Evolutionary conservation across 257 asterid species (phyloP).

Genomic region (Solanum neorickii): DNA sequence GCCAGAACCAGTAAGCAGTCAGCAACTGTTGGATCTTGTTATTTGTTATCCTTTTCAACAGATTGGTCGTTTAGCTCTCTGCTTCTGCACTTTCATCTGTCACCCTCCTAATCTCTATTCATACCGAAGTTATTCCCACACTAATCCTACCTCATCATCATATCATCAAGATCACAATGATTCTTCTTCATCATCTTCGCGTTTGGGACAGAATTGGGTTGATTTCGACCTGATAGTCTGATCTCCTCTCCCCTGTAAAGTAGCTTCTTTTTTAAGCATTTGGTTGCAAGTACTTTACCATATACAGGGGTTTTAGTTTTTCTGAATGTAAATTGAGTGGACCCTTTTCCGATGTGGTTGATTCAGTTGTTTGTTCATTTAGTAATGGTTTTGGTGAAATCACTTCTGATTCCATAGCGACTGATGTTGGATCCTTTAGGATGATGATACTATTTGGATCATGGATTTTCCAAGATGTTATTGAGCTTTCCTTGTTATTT

Average conservation of each 20-base stretch:
- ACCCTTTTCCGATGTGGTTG: neutral
- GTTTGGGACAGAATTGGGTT: neutral
- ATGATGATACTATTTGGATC: neutral
- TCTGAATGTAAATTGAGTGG: neutral
- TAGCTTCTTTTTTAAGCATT: neutral
- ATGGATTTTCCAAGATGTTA: neutral
- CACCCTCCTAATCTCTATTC: neutral
- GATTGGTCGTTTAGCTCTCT: slow-evolving; percentile 19
- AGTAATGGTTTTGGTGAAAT: neutral
- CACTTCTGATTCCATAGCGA: neutral
- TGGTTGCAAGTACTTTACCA: neutral
- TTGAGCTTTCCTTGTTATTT: neutral
- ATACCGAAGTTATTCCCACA: neutral
- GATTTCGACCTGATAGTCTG: neutral
- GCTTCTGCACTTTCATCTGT: slow-evolving; percentile 18
- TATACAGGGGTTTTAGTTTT: neutral
- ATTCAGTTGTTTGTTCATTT: neutral
- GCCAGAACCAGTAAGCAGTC: slow-evolving; percentile 8
- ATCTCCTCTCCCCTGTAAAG: neutral
- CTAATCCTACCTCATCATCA: neutral
- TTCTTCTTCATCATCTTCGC: neutral
- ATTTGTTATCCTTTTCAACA: slow-evolving; percentile 20
- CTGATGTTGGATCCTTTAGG: neutral
- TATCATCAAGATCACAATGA: neutral
- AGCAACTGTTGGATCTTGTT: slow-evolving; percentile 22